Evolutionary conservation across 164 flowering plant genomes (phyloP), one percentile per base, ranked within the genome.

Genomic region (Cinnamomum chago): DNA sequence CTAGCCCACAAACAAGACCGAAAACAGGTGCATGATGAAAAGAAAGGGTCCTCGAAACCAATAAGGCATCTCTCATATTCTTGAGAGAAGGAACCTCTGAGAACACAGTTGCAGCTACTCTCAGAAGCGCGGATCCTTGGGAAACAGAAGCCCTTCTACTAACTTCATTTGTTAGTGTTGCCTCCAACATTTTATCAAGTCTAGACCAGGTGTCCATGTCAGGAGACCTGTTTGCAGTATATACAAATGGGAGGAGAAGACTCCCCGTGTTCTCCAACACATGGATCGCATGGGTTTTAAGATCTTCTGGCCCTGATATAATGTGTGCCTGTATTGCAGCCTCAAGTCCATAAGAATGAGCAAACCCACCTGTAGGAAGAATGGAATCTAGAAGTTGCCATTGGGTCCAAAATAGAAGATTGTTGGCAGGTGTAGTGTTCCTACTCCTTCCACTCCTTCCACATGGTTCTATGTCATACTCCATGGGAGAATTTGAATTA

Each of bases 341-440:
- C 83, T 95, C 99, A 15, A 95, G 89, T 51, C 99, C 99, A 67
- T 83, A 86, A 2, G 97, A 93, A 84, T 95, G 96, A 76, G 97
- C 99, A 80, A 95, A 95, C 2, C 99, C 99, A 24, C 99, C 99
- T 0, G 99, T 95, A 11, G 98, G 98, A 60, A 92, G 96, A 75
- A 92, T 81, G 23, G 99, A 95, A 84, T 95, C 98, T 13, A 90
- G 79, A 60, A 95, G 81, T 72, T 95, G 99, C 95, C 99, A 93
- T 72, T 90, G 85, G 76, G 90, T 93, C 99, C 99, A 95, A 24
- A 86, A 89, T 14, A 81, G 65, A 80, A 72, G 65, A 64, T 77
- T 60, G 52, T 73, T 76, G 6, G 51, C 13, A 55, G 84, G 72
- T 52, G 73, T 33, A 72, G 66, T 65, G 62, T 47, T 76, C 30